Conservation (phyloP, 1,139 yeast genomes). For the Suhomyces coccinellae region DNA sequence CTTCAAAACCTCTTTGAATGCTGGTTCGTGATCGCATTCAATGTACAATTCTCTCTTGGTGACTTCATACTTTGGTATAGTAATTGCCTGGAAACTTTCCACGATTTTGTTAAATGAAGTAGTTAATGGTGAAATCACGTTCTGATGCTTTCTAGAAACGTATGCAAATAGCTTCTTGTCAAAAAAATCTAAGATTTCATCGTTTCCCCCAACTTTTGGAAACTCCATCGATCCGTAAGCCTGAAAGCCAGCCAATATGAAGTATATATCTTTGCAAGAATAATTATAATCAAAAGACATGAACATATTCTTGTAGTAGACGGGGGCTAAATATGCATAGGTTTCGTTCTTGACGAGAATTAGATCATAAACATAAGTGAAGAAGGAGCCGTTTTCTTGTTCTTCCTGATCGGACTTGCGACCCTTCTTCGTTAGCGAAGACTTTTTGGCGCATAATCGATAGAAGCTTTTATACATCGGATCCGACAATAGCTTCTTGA, state of each 20-base stretch:
- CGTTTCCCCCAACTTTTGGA: background rate
- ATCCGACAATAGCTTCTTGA: constrained; percentile 6
- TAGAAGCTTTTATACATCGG: constrained; percentile 9
- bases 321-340: constrained; percentile 2
- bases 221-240: background rate
- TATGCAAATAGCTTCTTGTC: constrained; percentile 6
- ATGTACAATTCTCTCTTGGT: background rate
- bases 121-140: background rate
- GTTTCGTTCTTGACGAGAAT: constrained; percentile 5
- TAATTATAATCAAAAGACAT: constrained; percentile 8
- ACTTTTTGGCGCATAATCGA: constrained; percentile 2
- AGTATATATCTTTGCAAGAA: constrained; percentile 10
- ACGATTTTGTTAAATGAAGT: background rate
- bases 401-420: background rate
- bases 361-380: constrained; percentile 2
- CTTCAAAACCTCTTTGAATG: background rate
- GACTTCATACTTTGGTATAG: background rate
- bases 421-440: background rate
- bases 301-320: constrained; percentile 5
- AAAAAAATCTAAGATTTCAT: constrained; percentile 4
- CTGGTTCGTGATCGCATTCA: background rate
- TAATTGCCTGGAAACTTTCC: background rate
- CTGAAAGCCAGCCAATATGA: background rate
- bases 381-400: background rate
- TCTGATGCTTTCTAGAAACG: background rate